These are phyloP conservation scores for Yarrowia divulgata DNA, from an alignment of 805 yeast genomes.

Conservation along the genomic window DNA sequence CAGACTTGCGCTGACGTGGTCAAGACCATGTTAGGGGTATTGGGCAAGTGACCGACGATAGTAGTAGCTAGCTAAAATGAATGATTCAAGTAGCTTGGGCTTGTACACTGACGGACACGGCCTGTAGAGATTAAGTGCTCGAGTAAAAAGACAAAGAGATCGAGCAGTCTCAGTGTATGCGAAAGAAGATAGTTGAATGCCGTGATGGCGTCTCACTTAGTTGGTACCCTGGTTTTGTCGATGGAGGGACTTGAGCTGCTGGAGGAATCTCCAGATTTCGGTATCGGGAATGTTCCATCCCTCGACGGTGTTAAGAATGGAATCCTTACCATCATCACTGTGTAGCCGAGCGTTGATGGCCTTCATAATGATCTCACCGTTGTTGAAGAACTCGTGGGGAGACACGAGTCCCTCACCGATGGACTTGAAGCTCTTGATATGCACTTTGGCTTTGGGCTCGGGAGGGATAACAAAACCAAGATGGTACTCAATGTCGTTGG, in stretches of 20 bases:
- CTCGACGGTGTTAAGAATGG: constrained; percentile 33
- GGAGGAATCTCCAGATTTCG: constrained; percentile 37
- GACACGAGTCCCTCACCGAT: constrained; percentile 19
- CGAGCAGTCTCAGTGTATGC: constrained; percentile 25
- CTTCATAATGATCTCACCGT: constrained; percentile 24
- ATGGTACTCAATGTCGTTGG: constrained; percentile 27
- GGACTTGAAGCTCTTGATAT: constrained; percentile 33
- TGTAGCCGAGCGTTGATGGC: constrained; percentile 13
- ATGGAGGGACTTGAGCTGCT: constrained; percentile 28
- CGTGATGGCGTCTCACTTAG: neutral
- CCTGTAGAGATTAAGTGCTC: constrained; percentile 4
- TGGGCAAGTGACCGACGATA: constrained; percentile 16
- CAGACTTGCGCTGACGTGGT: constrained; percentile 37
- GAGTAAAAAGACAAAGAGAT: constrained; percentile 15
- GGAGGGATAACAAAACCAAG: constrained; percentile 31
- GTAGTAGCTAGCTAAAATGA: neutral
- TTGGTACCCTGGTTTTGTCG: neutral
- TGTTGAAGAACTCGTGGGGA: constrained; percentile 23
- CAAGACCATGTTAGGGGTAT: constrained; percentile 33
- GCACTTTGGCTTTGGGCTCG: neutral
- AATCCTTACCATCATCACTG: constrained; percentile 20
- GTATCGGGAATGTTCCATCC: constrained; percentile 38
- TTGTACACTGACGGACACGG: neutral
- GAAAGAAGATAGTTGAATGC: neutral
- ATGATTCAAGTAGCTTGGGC: constrained; percentile 6